These are phyloP conservation scores for Megacollybia marginata DNA, from an alignment of 768 basidiomycete species.

Conservation along the genomic window DNA sequence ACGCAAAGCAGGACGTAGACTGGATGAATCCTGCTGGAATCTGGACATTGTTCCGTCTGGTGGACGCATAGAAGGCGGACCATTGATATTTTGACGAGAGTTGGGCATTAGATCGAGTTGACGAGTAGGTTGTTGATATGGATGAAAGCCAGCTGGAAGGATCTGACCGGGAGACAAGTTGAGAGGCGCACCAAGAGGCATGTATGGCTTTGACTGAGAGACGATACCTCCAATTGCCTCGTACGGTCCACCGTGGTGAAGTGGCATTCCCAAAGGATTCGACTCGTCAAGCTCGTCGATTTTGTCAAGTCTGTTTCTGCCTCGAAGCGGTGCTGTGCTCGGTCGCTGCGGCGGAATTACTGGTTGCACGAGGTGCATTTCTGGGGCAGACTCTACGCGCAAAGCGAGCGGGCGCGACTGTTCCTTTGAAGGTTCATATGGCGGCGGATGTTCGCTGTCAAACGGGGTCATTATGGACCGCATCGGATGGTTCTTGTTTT, in stretches of 20 bases:
- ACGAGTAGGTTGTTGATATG: conserved; percentile 3
- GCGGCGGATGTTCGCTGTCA: too few relatives aligned
- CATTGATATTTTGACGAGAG: too few relatives aligned
- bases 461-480: too few relatives aligned
- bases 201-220: not conserved
- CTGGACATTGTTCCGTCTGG: not conserved
- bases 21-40: not conserved
- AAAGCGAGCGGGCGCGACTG: not conserved
- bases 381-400: not conserved
- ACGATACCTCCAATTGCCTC: conserved; percentile 36
- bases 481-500: too few relatives aligned
- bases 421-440: not conserved
- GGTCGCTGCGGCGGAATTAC: conserved; percentile 1
- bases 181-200: conserved; percentile 31
- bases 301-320: conserved; percentile 38
- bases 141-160: conserved; percentile 31
- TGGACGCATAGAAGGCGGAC: too few relatives aligned
- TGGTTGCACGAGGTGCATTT: conserved; percentile 7
- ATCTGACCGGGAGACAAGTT: conserved; percentile 52
- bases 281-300: conserved; percentile 78
- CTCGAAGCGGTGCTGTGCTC: not conserved
- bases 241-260: conserved; percentile 74
- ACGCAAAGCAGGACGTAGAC: not conserved
- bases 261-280: conserved; percentile 53
- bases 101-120: too few relatives aligned